These are phyloP conservation scores for Rhynchosporium graminicola DNA, from an alignment of 2,329 filamentous ascomycete genomes.

Conservation along the genomic window DNA sequence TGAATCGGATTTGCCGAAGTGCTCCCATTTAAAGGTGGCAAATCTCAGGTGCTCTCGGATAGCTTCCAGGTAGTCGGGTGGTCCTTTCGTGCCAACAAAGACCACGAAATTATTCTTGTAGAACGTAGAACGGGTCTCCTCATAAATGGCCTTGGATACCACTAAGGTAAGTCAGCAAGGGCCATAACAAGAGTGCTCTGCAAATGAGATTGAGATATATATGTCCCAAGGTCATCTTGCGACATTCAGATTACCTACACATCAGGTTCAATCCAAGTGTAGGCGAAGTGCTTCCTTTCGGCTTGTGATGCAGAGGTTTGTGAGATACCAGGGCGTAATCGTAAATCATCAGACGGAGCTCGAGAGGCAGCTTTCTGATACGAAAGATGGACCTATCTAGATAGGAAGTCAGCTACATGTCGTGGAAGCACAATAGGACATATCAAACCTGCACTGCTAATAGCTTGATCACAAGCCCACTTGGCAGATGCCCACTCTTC, in stretches of 20 bases:
- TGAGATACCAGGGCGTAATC: slow-evolving; percentile 21
- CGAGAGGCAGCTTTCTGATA: slow-evolving; percentile 26
- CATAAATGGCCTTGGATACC: slow-evolving; percentile 22
- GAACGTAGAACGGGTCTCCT: slow-evolving; percentile 27
- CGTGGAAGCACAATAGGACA: background rate
- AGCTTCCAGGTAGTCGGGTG: background rate
- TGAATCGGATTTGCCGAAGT: slow-evolving; percentile 11
- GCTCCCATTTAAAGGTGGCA: slow-evolving; percentile 25
- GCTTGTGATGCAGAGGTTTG: background rate
- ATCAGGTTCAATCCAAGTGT: slow-evolving; percentile 22
- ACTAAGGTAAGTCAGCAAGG: background rate
- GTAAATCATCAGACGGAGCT: slow-evolving; percentile 28
- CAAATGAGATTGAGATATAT: no score
- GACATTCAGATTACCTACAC: background rate
- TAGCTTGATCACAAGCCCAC: slow-evolving; percentile 22
- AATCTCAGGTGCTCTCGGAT: slow-evolving; percentile 11
- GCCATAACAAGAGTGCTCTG: no score
- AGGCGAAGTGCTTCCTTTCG: background rate
- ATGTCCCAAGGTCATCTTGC: no score
- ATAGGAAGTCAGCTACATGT: slow-evolving; percentile 1
- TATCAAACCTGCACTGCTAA: slow-evolving; percentile 25
- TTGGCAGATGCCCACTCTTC: slow-evolving; percentile 21
- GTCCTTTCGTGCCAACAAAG: background rate
- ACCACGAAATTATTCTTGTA: slow-evolving; percentile 29
- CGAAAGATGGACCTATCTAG: slow-evolving; percentile 25